Percentiles rank a stretch among this genome's conserved stretches.
Conservation (phyloP, 2,329 filamentous ascomycete species). For the Sclerotinia borealis region DNA sequence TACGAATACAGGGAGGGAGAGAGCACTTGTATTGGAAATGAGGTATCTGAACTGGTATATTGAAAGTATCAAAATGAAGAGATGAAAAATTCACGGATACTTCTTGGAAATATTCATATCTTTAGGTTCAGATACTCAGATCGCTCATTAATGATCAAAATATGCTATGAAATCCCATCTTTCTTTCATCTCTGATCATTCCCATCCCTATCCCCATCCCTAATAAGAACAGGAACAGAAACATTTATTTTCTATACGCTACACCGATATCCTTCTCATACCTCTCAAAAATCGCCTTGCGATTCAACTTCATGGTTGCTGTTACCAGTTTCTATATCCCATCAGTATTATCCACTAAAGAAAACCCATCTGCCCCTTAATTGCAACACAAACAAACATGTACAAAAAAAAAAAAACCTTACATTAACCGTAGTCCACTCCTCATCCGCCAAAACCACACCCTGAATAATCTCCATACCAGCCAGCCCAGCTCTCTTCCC, state of each 20-base stretch:
- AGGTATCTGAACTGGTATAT: no score
- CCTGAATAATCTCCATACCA: constrained; percentile 7
- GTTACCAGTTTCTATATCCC: constrained; percentile 3
- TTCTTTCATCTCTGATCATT: not conserved
- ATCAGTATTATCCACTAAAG: not conserved
- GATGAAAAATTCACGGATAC: no score
- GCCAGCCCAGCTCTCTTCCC: constrained; percentile 6
- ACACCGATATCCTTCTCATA: constrained; percentile 2
- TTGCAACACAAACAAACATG: no score
- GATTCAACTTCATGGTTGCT: constrained; percentile 7
- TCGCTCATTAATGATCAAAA: no score
- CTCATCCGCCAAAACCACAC: constrained; percentile 32
- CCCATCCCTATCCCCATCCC: no score
- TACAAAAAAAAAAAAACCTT: constrained; percentile 15
- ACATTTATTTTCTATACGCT: not conserved
- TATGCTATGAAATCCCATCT: not conserved
- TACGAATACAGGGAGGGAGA: no score
- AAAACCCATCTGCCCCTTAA: not conserved
- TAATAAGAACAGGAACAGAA: no score
- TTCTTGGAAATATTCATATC: accelerated
- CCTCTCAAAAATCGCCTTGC: constrained; percentile 6
- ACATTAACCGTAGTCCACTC: constrained; percentile 26
- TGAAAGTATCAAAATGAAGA: no score
- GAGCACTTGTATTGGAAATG: no score
- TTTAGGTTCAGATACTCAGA: not conserved